Conservation (phyloP, 805 yeast species). For the Wickerhamiella brachini region DNA sequence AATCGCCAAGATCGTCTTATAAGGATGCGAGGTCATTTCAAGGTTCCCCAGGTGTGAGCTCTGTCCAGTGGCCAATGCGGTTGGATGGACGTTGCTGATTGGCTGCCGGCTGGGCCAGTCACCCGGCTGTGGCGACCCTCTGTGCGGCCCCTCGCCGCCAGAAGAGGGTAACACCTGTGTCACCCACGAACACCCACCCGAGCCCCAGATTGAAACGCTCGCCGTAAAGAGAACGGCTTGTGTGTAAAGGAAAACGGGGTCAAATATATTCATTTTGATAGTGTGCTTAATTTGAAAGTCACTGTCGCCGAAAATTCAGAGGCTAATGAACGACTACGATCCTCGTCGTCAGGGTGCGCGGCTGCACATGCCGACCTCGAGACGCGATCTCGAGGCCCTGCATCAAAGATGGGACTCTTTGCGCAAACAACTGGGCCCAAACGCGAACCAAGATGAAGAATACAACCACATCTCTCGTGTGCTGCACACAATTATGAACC, state of each 20-base stretch:
- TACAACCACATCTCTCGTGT: conserved; percentile 17
- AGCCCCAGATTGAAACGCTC: background rate
- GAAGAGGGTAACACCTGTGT: background rate
- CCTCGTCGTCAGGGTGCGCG: background rate
- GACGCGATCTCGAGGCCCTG: conserved; percentile 21
- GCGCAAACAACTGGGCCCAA: conserved; percentile 18
- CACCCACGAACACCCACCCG: background rate
- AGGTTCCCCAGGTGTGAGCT: background rate
- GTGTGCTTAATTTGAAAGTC: background rate
- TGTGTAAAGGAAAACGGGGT: background rate
- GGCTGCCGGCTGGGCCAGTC: background rate
- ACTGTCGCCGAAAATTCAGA: background rate
- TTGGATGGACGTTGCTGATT: background rate
- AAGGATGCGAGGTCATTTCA: background rate
- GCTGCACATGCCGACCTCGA: background rate
- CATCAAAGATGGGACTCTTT: conserved; percentile 19
- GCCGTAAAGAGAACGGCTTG: background rate
- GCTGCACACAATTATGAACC: conserved; percentile 13
- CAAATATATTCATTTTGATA: background rate
- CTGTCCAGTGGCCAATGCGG: background rate
- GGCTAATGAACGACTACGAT: background rate
- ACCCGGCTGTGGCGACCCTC: background rate
- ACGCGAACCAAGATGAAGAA: conserved; percentile 19
- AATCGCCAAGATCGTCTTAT: background rate
- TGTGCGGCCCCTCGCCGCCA: background rate